Percentiles rank a stretch among this genome's conserved stretches.
phyloP scores from a whole-genome alignment of 2,329 filamentous ascomycete species.

The Pseudocercospora musae region DNA sequence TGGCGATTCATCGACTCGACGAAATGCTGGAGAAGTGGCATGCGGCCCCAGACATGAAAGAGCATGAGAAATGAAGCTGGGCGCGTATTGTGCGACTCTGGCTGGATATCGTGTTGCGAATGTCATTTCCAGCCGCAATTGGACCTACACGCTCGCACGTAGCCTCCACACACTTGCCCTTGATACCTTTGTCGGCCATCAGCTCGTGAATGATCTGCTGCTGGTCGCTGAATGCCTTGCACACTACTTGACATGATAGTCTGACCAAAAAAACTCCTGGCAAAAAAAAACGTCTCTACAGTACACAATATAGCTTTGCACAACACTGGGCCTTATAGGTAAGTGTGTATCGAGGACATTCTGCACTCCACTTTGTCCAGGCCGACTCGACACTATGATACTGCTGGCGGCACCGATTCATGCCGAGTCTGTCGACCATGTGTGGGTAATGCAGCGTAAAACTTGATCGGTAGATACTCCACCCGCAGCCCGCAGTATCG shows the following conservation, averaged over 20 bases:
- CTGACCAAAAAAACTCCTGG: too few relatives aligned
- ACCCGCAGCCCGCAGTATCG: conserved; percentile 10
- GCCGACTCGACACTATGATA: not conserved
- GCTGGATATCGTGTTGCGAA: not conserved
- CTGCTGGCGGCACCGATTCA: not conserved
- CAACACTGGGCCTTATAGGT: not conserved
- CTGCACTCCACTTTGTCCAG: not conserved
- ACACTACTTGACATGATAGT: conserved; percentile 13
- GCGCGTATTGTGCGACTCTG: too few relatives aligned
- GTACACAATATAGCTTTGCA: not conserved
- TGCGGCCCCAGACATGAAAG: not conserved
- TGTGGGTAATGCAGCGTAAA: not conserved
- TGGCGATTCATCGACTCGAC: not conserved
- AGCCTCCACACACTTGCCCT: conserved; percentile 13
- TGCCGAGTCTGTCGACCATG: conserved; percentile 7
- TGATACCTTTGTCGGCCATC: conserved; percentile 18
- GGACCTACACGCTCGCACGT: not conserved
- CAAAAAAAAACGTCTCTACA: too few relatives aligned
- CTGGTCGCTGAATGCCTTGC: conserved; percentile 33
- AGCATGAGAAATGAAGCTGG: not conserved
- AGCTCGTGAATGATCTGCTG: conserved; percentile 33
- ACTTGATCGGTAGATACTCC: not conserved
- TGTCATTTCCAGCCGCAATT: too few relatives aligned
- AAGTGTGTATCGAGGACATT: not conserved
- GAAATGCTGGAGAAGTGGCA: not conserved